Percentiles rank a stretch among this genome's conserved stretches.
phyloP scores from a whole-genome alignment of 257 asterid genomes.

The Solanum tarijense region DNA sequence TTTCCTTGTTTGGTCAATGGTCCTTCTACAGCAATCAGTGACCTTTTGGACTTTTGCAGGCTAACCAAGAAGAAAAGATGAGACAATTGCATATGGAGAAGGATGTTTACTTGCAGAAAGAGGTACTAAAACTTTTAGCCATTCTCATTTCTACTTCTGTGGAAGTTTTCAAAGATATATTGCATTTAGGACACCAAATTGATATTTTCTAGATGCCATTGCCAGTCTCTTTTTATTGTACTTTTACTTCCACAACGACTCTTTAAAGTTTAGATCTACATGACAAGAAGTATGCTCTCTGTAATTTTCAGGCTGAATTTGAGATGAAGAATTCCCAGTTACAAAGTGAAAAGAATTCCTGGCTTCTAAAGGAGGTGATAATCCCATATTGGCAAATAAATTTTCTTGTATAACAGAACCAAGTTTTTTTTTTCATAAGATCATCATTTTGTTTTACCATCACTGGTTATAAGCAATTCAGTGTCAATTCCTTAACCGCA shows the following conservation, averaged over 20 bases:
- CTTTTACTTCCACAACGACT: constrained; percentile 2
- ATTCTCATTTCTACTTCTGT: neutral
- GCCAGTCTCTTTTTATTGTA: neutral
- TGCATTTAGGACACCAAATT: neutral
- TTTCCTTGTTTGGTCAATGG: neutral
- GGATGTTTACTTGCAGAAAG: constrained; percentile 28
- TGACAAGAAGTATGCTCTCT: neutral
- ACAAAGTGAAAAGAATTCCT: constrained; percentile 38
- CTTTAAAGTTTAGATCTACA: constrained; percentile 1
- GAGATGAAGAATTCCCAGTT: constrained; percentile 28
- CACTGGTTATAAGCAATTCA: neutral
- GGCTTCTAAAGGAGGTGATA: constrained; percentile 55
- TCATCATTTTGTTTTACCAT: neutral
- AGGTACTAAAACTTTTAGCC: constrained; percentile 32
- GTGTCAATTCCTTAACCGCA: neutral
- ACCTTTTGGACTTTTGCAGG: constrained; percentile 36
- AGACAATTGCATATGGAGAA: constrained; percentile 37
- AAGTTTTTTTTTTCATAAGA: neutral
- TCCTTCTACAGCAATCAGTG: constrained; percentile 8
- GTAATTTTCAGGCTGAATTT: constrained; percentile 27
- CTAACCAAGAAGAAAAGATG: constrained; percentile 29
- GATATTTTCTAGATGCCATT: neutral
- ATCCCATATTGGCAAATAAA: neutral
- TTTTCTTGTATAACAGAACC: neutral
- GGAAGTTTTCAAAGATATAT: neutral